These are phyloP conservation scores for Cardiospermum halicacabum DNA, from an alignment of 345 rosid genomes.

Conservation along the genomic window DNA sequence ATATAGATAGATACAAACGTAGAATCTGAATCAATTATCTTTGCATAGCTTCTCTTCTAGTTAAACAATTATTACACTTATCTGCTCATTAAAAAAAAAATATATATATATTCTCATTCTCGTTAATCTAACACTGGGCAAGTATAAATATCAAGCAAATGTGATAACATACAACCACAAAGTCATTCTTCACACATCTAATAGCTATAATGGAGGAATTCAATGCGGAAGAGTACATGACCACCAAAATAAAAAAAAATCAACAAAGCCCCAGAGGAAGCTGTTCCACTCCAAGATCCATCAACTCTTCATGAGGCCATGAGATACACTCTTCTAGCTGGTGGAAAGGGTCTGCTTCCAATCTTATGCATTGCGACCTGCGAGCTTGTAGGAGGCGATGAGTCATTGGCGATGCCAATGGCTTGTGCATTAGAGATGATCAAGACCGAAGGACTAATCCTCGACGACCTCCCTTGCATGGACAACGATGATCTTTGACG, in stretches of 20 bases:
- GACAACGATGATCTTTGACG: slow-evolving; percentile 62
- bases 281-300: slow-evolving; percentile 44
- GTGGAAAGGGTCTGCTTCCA: slow-evolving; percentile 67
- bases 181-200: too few species aligned
- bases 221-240: slow-evolving; percentile 30
- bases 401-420: slow-evolving; percentile 38
- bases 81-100: too few species aligned
- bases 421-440: slow-evolving; percentile 81
- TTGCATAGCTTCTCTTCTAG: too few species aligned
- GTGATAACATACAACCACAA: too few species aligned
- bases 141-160: too few species aligned
- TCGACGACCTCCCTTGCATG: slow-evolving; percentile 75
- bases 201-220: too few species aligned
- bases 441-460: slow-evolving; percentile 61
- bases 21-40: too few species aligned
- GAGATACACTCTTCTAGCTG: slow-evolving; percentile 60
- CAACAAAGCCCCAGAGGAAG: slow-evolving; percentile 47
- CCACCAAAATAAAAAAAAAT: slow-evolving; percentile 27
- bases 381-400: slow-evolving; percentile 55
- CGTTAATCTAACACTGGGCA: too few species aligned
- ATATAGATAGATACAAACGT: too few species aligned
- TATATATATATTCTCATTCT: too few species aligned
- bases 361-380: slow-evolving; percentile 59
- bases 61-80: too few species aligned
- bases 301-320: slow-evolving; percentile 53